phyloP scores from a whole-genome alignment of 1,139 yeast genomes.

The Candida mesenterica region DNA sequence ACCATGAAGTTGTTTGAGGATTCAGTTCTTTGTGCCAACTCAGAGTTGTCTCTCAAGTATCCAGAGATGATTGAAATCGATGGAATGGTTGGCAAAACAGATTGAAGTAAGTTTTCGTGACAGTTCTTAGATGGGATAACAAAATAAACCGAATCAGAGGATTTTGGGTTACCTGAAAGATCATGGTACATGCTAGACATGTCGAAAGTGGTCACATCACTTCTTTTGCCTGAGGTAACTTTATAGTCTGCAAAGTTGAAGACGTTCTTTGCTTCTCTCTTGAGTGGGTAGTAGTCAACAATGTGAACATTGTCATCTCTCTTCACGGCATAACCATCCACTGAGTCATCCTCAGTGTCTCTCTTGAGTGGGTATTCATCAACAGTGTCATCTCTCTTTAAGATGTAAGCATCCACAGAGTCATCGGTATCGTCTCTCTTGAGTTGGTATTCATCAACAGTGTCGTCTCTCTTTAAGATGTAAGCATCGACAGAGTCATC shows the following conservation, averaged over 20 bases:
- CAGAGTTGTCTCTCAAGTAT: slow-evolving; percentile 53
- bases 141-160: slow-evolving; percentile 12
- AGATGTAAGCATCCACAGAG: neutral
- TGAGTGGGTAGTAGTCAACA: slow-evolving; percentile 1
- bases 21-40: slow-evolving; percentile 42
- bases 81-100: slow-evolving; percentile 43
- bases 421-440: slow-evolving; percentile 12
- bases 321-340: slow-evolving; percentile 10
- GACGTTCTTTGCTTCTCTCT: slow-evolving; percentile 15
- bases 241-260: neutral
- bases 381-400: slow-evolving; percentile 8
- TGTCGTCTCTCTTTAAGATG: slow-evolving; percentile 5
- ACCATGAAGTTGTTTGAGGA: slow-evolving; percentile 35
- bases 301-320: slow-evolving; percentile 10
- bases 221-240: neutral
- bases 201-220: slow-evolving; percentile 2
- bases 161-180: slow-evolving; percentile 4
- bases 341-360: slow-evolving; percentile 15
- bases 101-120: slow-evolving; percentile 23
- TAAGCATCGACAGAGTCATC: slow-evolving; percentile 5
- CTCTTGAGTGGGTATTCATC: slow-evolving; percentile 6
- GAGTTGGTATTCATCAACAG: slow-evolving; percentile 5
- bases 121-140: slow-evolving; percentile 12
- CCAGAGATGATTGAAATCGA: slow-evolving; percentile 52
- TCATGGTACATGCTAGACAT: slow-evolving; percentile 8